Percentiles rank a stretch among this genome's conserved stretches.
Evolutionary conservation across 2,329 filamentous ascomycete genomes (phyloP).

Genomic region (Aspergillus sojae): DNA sequence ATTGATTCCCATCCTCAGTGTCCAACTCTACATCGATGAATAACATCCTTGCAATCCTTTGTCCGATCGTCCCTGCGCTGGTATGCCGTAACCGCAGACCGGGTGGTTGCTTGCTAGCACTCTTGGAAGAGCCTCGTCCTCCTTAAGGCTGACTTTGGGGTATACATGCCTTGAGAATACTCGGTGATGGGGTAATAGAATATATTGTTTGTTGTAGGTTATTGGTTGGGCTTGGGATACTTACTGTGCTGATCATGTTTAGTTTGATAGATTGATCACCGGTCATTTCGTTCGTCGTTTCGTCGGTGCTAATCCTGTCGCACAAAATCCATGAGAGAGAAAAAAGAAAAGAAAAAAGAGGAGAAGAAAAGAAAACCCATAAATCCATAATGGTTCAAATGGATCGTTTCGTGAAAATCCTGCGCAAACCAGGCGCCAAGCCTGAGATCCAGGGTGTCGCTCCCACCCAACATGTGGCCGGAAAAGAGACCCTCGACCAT

Average conservation of each 20-base stretch:
- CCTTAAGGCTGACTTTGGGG: not conserved
- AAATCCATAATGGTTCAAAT: not conserved
- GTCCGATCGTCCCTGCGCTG: not conserved
- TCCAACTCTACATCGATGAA: not conserved
- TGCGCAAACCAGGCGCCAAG: not conserved
- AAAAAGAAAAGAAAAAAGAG: not conserved
- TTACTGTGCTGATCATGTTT: not conserved
- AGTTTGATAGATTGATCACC: not conserved
- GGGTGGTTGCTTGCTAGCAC: not conserved
- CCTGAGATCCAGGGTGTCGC: not conserved
- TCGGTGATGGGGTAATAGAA: not conserved
- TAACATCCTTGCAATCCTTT: not conserved
- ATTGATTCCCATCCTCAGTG: not conserved
- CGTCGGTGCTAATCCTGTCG: not conserved
- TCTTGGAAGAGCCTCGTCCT: not conserved
- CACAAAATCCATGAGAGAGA: not conserved
- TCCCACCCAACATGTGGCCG: not conserved
- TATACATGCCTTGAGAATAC: not conserved
- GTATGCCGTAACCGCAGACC: not conserved
- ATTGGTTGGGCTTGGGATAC: not conserved
- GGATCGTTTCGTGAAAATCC: not conserved
- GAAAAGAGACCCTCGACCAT: not conserved
- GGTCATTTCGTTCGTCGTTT: not conserved
- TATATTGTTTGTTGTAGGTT: not conserved
- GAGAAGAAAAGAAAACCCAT: not conserved